phyloP scores from a whole-genome alignment of 2,329 filamentous ascomycete species.

The Leptodontidium sp. region DNA sequence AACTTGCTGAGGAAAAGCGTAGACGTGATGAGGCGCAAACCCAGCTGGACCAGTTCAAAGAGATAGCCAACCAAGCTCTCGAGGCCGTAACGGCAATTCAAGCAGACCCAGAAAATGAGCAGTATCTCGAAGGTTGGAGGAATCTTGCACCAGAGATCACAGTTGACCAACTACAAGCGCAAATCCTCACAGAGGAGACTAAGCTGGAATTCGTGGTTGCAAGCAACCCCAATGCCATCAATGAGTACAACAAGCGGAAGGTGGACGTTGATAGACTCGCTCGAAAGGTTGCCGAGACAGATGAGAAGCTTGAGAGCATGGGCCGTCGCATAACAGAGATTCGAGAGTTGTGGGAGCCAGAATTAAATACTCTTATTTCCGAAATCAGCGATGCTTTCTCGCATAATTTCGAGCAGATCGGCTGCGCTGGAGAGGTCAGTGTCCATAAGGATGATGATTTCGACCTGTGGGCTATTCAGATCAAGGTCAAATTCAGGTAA shows the following conservation, averaged over 20 bases:
- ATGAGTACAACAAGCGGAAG: constrained; percentile 78
- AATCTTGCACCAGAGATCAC: constrained; percentile 13
- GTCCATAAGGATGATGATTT: constrained; percentile 94
- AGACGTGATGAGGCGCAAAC: constrained; percentile 50
- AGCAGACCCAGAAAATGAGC: constrained; percentile 49
- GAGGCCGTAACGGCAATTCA: constrained; percentile 10
- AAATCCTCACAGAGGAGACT: constrained; percentile 77
- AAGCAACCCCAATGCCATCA: constrained; percentile 77
- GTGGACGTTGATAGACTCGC: constrained; percentile 73
- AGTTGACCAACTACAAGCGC: constrained; percentile 61
- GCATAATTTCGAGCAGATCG: constrained; percentile 93
- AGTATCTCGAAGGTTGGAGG: constrained; percentile 25
- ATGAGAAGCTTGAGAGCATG: constrained; percentile 62
- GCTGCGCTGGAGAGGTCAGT: constrained; percentile 88
- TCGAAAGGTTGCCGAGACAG: constrained; percentile 63
- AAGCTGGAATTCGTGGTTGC: constrained; percentile 83
- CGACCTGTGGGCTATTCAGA: constrained; percentile 91
- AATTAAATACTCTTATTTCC: constrained; percentile 77
- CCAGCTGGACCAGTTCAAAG: constrained; percentile 48
- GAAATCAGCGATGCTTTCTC: constrained; percentile 91
- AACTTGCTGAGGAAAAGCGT: constrained; percentile 57
- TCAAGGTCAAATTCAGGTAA: constrained; percentile 93
- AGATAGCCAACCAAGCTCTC: constrained; percentile 4
- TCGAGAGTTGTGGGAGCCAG: constrained; percentile 81
- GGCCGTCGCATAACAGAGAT: constrained; percentile 69